These are phyloP conservation scores for Phialocephala subalpina DNA, from an alignment of 2,329 filamentous ascomycete species.

Conservation along the genomic window DNA sequence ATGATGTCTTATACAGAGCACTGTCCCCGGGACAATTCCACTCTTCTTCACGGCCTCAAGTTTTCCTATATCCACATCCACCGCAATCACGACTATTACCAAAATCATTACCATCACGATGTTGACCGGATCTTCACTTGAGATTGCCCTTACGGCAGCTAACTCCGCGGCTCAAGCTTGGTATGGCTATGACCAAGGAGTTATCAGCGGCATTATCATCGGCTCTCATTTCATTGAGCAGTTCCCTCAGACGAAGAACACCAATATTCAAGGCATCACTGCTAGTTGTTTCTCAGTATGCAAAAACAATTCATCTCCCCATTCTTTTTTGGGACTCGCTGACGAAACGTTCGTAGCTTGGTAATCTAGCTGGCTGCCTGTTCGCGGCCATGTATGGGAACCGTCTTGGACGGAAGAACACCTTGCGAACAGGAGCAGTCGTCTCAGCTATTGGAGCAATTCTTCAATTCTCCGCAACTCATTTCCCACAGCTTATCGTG, in stretches of 20 bases:
- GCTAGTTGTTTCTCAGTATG: constrained; percentile 54
- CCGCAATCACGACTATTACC: background rate
- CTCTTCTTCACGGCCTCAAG: no score
- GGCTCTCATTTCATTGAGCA: constrained; percentile 63
- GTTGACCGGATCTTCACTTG: constrained; percentile 16
- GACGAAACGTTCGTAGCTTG: constrained; percentile 21
- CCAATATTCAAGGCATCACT: constrained; percentile 53
- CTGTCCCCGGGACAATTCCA: no score
- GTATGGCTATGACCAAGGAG: constrained; percentile 67
- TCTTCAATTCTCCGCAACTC: constrained; percentile 48
- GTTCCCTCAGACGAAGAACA: constrained; percentile 52
- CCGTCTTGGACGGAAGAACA: constrained; percentile 32
- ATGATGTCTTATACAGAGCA: no score
- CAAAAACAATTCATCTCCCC: background rate
- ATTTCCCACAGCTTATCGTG: constrained; percentile 60
- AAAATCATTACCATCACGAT: background rate
- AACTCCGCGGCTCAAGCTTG: constrained; percentile 38
- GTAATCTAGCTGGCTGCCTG: constrained; percentile 31
- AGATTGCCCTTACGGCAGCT: constrained; percentile 26
- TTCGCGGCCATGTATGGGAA: constrained; percentile 34
- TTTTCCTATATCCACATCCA: no score
- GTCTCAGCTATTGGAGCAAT: constrained; percentile 51
- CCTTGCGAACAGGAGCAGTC: constrained; percentile 26
- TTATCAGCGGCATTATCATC: constrained; percentile 77
- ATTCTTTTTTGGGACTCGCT: constrained; percentile 9